Evolutionary conservation across 352 stramenopile genomes (phyloP), one percentile per base, ranked within the genome.

Genomic region (Phytophthora meadii): DNA sequence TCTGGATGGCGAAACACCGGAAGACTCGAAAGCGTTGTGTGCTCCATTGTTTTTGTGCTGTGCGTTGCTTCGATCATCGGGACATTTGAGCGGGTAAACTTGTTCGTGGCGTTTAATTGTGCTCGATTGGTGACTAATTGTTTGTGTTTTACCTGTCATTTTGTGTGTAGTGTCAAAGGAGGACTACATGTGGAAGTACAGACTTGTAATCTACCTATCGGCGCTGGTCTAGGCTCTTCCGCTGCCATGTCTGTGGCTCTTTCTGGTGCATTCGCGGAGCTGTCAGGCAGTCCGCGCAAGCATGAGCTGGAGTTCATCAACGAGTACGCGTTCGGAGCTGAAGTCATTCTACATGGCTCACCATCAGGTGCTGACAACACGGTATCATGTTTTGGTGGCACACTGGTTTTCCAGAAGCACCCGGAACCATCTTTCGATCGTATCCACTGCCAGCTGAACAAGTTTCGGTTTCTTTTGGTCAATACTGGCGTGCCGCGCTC

Each of bases 281-380:
- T 84, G 19, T 79, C 71, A n/a, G 49, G 44, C 12, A 61, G 24
- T 19, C 42, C 49, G 59, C 49, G 30, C 28, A 68, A 67, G 17
- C 47, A 61, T 8, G 72, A 76, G 12, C 41, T 87, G 3, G 76
- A 84, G 2, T 69, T 69, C 12, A 82, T 98, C 49, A 98, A 98
- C 71, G 53, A 61, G 39, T 95, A 92, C 64, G 92, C 94, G 15
- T 97, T 87, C 54, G 74, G 79, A n/a, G 85, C 84, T 1, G 94
- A 98, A 72, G 84, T 92, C 15, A 86, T 98, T 48, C 70, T 97
- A 22, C 94, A 98, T 54, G 94, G 93, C 9, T 85, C 77, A 10
- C 94, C 94, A 41, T 98, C 91, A 11, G 94, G 94, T 41, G 82
- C 97, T 24, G 94, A 98, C 77, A 98, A 98, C 62, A 98, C 90